These are phyloP conservation scores for Austroboletus novae-zelandiae DNA, from an alignment of 1,284 basidiomycete genomes.

Conservation along the genomic window DNA sequence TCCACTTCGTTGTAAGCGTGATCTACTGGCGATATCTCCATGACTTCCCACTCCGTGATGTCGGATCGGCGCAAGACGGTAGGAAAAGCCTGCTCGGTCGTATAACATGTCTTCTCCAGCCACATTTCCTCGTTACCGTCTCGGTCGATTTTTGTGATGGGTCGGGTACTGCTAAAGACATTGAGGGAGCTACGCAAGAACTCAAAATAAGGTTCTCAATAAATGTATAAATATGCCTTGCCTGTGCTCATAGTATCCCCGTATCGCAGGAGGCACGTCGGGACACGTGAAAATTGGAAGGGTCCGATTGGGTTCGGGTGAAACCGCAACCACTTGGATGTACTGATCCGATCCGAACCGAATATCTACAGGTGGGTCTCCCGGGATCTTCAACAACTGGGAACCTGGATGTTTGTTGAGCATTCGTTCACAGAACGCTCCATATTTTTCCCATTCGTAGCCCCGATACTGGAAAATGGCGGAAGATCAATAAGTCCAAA, in stretches of 20 bases:
- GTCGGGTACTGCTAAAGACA: constrained; percentile 77
- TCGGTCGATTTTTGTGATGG: constrained; percentile 57
- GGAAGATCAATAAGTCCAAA: neutral
- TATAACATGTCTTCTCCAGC: constrained; percentile 86
- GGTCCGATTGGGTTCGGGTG: constrained; percentile 80
- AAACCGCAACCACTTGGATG: constrained; percentile 85
- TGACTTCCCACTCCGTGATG: constrained; percentile 70
- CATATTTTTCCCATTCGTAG: constrained; percentile 87
- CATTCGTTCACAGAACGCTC: constrained; percentile 88
- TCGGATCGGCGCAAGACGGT: constrained; percentile 91
- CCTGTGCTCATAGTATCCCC: constrained; percentile 89
- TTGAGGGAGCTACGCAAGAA: constrained; percentile 63
- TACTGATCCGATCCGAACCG: constrained; percentile 81
- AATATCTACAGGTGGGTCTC: constrained; percentile 80
- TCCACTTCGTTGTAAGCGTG: constrained; percentile 82
- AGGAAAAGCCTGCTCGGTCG: constrained; percentile 88
- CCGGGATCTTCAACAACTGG: constrained; percentile 72
- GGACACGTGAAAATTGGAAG: constrained; percentile 83
- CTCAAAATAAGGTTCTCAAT: neutral
- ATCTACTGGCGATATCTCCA: constrained; percentile 86
- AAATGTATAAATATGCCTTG: constrained; percentile 22
- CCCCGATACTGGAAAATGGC: constrained; percentile 70
- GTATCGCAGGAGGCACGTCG: constrained; percentile 78
- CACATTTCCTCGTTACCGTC: constrained; percentile 76
- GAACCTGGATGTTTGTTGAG: constrained; percentile 90